These are phyloP conservation scores for Chlorophyllum brunneum DNA, from an alignment of 768 basidiomycete genomes.

Conservation along the genomic window DNA sequence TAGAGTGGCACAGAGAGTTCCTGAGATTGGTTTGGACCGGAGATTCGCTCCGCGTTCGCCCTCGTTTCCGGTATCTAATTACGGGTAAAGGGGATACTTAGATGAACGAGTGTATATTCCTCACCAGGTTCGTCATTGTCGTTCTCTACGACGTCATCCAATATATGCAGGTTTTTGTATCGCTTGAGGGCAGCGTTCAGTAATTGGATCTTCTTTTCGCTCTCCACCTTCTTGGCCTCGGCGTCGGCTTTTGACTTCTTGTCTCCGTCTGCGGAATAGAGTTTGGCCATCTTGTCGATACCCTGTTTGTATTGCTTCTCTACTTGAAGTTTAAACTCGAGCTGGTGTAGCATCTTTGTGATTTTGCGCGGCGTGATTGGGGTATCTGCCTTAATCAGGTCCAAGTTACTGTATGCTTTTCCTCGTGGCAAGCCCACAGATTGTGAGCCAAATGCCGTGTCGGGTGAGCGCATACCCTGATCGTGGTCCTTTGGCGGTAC, in stretches of 20 bases:
- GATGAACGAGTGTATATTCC: slow-evolving; percentile 17
- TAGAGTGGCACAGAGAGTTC: slow-evolving; percentile 84
- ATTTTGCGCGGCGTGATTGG: slow-evolving; percentile 96
- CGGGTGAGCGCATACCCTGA: slow-evolving; percentile 37
- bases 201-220: slow-evolving; percentile 94
- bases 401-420: slow-evolving; percentile 80
- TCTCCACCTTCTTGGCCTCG: slow-evolving; percentile 90
- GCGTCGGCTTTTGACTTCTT: slow-evolving; percentile 93
- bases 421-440: slow-evolving; percentile 37
- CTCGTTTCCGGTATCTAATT: slow-evolving; percentile 52
- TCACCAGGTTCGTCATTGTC: slow-evolving; percentile 77
- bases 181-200: slow-evolving; percentile 88
- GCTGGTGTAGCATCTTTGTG: slow-evolving; percentile 94
- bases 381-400: slow-evolving; percentile 96
- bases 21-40: slow-evolving; percentile 90
- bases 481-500: slow-evolving; percentile 54
- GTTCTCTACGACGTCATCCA: slow-evolving; percentile 87
- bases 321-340: slow-evolving; percentile 98
- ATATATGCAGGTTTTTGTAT: slow-evolving; percentile 93
- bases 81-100: slow-evolving; percentile 18
- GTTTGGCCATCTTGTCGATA: slow-evolving; percentile 98
- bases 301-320: slow-evolving; percentile 98
- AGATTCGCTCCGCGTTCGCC: slow-evolving; percentile 91
- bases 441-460: slow-evolving; percentile 27
- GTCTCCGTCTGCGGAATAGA: slow-evolving; percentile 96